A percentile compares a stretch with the other conserved stretches of the same genome.
These are phyloP conservation scores for Marchantia polymorpha DNA, from an alignment of 225 moss, liverwort and hornwort genomes.

Conservation along the genomic window DNA sequence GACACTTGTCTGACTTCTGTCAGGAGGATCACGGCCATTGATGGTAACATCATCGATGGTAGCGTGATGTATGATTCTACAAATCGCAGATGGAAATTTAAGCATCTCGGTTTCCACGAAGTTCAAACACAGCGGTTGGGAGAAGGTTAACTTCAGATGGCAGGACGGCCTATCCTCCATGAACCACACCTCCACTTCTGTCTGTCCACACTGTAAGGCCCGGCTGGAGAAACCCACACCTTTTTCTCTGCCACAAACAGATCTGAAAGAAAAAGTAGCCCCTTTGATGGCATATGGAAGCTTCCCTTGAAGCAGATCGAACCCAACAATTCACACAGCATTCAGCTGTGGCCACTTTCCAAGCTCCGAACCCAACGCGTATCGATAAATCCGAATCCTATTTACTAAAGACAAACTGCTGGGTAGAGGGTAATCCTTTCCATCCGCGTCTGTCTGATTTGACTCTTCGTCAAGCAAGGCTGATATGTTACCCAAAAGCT, in stretches of 20 bases:
- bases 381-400: slow-evolving; percentile 83
- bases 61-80: neutral
- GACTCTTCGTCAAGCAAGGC: slow-evolving; percentile 82
- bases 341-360: slow-evolving; percentile 98
- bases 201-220: neutral
- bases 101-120: neutral
- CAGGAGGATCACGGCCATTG: neutral
- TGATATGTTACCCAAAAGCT: slow-evolving; percentile 87
- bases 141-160: no score
- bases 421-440: slow-evolving; percentile 68
- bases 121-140: neutral
- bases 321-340: slow-evolving; percentile 46
- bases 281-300: neutral
- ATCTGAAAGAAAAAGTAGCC: neutral
- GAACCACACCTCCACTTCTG: neutral
- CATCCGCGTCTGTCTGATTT: slow-evolving; percentile 53
- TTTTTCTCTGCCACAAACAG: neutral
- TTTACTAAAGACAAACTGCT: slow-evolving; percentile 80
- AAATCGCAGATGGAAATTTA: neutral
- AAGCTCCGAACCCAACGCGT: slow-evolving; percentile 66
- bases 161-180: neutral
- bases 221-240: neutral
- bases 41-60: neutral
- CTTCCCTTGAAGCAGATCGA: no score
- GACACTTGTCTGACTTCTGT: neutral